Base-by-base conservation (phyloP, 176 grass and related monocot species). In the Carex scoparia region DNA sequence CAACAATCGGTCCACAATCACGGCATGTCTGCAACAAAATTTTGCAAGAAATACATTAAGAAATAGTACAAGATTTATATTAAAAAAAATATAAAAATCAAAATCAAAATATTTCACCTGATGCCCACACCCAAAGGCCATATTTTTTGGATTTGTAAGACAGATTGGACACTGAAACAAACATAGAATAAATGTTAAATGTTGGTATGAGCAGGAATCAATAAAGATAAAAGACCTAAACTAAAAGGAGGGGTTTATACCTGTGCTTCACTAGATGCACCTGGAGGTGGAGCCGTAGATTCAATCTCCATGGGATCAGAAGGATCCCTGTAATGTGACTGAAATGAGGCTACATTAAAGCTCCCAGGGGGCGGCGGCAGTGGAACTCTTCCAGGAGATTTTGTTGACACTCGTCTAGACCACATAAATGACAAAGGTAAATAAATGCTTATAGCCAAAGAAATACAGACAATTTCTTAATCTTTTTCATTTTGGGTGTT, bases 61-160 rank as follows among this genome's bases (percentile, higher is more conserved):
- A 58, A 65, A 7, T 73, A 5, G 65, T 56, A 53, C 79, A 57
- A 83, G 15, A 7, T 23, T 28, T 31, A 8, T 69, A 86, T 63
- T 12, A 12, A 71, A 79, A 23, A 23, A 11, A 78, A 69, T 35
- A 65, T 38, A 31, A 79, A 65, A 59, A 23, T 23, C 23, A 61
- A 69, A 86, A 57, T 18, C 14, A 78, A 61, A 53, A 48, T 49
- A 61, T 85, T 77, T 89, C 37, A 96, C 94, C 89, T 96, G 94
- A 84, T 96, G 94, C 51, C 91, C 91, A 81, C 94, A 96, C 63
- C 94, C 94, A 80, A 96, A 96, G 69, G 87, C 94, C 94, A 96
- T 91, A 65, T 96, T 84, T 80, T 86, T 78, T 5, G 89, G 81
- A 79, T 91, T 93, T 56, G 91, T 85, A 84, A 93, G 91, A 57